Conservation (phyloP, 805 yeast genomes). For the Jamesozyma hellenica region DNA sequence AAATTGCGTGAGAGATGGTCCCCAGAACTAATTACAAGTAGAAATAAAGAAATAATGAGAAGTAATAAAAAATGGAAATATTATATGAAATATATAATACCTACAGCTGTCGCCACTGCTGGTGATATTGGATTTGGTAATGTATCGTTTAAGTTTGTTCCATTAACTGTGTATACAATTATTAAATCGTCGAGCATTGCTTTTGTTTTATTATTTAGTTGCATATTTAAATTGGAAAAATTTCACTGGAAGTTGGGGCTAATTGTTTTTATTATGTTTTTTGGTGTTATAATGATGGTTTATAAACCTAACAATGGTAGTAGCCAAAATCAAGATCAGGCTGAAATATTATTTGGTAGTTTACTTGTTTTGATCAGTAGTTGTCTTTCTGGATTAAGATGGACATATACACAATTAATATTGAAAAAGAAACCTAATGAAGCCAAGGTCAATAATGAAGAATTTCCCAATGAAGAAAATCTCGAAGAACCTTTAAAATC, state of each 20-base stretch:
- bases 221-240: constrained; percentile 66
- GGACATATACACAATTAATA: constrained; percentile 88
- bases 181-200: constrained; percentile 80
- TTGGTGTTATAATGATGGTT: constrained; percentile 85
- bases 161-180: constrained; percentile 84
- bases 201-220: constrained; percentile 83
- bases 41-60: neutral
- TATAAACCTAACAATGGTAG: constrained; percentile 33
- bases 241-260: constrained; percentile 56
- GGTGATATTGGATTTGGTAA: constrained; percentile 94
- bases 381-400: constrained; percentile 77
- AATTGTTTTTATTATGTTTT: constrained; percentile 70
- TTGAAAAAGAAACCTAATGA: constrained; percentile 42
- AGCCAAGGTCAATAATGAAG: neutral
- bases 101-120: constrained; percentile 80
- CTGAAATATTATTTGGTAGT: constrained; percentile 45
- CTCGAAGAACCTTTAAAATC: neutral
- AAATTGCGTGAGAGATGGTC: constrained; percentile 13
- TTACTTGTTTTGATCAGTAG: constrained; percentile 67
- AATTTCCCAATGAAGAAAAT: neutral
- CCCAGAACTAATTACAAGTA: neutral
- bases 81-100: constrained; percentile 50
- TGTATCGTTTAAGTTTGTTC: constrained; percentile 65
- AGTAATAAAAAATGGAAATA: constrained; percentile 22
- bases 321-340: constrained; percentile 8